Evolutionary conservation across 1,284 basidiomycete genomes (phyloP), one percentile per base, ranked within the genome.

Genomic region (Takashimella koratensis): DNA sequence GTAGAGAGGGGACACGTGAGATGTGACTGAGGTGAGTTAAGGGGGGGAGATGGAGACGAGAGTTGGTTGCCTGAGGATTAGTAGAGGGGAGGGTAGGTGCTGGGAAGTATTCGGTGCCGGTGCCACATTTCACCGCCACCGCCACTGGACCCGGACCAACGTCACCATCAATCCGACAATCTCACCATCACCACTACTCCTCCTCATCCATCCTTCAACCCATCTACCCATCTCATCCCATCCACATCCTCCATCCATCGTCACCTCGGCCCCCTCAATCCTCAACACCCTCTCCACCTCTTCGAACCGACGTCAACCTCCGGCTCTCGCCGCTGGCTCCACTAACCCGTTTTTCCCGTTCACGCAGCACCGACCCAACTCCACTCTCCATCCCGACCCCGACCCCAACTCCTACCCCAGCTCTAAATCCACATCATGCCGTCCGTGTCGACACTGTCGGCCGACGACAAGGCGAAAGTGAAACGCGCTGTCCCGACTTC

Each of bases 401-500:
- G 41, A 49, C 48, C 8, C 2, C 13, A n/a, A 11, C 19, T 22
- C 8, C 41, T 22, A 4, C 41, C 41, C n/a, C n/a, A n/a, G n/a
- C n/a, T n/a, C n/a, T n/a, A n/a, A 22, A 54, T 49, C 40, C 42
- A 22, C 22, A 66, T 52, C 56, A 64, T 65, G 54, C 59, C 62
- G 16, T 49, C 57, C 21, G 50, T 62, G 2, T 54, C 62, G 26
- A 57, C 84, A 3, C 79, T 93, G 24, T 82, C 81, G 4, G 70
- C 79, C 27, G 86, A 87, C 57, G 90, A 93, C 67, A 93, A 89
- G 76, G 71, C 78, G 30, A 87, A 84, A 66, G 81, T 95, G 56
- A 88, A 87, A 72, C 79, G 81, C 40, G 80, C 83, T 3, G 76
- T 90, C 30, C 80, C 83, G 1, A 69, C 76, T 0, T 65, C 69